These are phyloP conservation scores for Fusarium gaditjirri DNA, from an alignment of 2,329 filamentous ascomycete species.

Conservation along the genomic window DNA sequence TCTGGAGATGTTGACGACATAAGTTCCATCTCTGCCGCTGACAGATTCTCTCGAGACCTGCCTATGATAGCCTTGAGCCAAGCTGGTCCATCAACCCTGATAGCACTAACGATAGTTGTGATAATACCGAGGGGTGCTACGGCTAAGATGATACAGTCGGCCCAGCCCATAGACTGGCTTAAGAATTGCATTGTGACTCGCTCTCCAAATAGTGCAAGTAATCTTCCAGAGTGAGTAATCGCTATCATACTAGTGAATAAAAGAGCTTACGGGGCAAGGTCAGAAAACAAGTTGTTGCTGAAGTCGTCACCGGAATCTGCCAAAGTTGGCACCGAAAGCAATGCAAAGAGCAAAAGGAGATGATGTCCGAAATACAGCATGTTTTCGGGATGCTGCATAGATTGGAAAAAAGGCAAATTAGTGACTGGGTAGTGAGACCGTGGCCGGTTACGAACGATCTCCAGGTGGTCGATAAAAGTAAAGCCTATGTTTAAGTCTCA, in stretches of 20 bases:
- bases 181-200: constrained; percentile 60
- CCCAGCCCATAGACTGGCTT: constrained; percentile 52
- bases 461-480: too few species aligned
- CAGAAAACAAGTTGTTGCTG: constrained; percentile 1
- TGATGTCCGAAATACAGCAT: too few species aligned
- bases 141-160: constrained; percentile 59
- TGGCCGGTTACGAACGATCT: too few species aligned
- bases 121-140: constrained; percentile 58
- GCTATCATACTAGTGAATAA: fast-evolving
- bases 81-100: constrained; percentile 55
- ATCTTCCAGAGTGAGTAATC: background rate
- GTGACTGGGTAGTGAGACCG: too few species aligned
- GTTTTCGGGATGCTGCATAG: too few species aligned
- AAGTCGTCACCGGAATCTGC: background rate
- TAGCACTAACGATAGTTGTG: constrained; percentile 56
- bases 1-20: constrained; percentile 57
- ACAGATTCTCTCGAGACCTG: constrained; percentile 55
- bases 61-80: constrained; percentile 58
- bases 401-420: too few species aligned
- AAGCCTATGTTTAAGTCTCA: too few species aligned
- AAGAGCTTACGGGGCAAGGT: background rate
- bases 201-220: constrained; percentile 54
- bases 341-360: too few species aligned
- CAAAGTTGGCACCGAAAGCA: background rate
- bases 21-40: constrained; percentile 55